These are phyloP conservation scores for Lactifluus echinatus DNA, from an alignment of 768 basidiomycete genomes.

Conservation along the genomic window DNA sequence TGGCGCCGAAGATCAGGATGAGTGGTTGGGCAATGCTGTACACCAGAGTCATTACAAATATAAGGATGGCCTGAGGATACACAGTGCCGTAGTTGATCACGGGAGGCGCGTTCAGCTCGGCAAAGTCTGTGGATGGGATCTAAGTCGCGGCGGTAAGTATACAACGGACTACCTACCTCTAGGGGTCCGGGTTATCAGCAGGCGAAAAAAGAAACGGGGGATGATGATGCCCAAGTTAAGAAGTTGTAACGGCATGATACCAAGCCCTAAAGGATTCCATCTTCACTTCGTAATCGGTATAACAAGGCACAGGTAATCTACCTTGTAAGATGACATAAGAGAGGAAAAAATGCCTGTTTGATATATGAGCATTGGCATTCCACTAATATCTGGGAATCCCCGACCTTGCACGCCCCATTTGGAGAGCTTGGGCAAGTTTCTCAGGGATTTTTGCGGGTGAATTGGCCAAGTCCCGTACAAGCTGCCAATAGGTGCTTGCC, in stretches of 20 bases:
- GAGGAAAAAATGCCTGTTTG: constrained; percentile 65
- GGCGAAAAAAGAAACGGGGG: constrained; percentile 62
- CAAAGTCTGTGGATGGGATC: constrained; percentile 55
- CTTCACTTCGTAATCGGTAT: not conserved
- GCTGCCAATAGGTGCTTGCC: constrained; percentile 86
- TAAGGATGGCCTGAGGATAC: constrained; percentile 92
- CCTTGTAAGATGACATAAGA: constrained; percentile 83
- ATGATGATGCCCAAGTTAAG: constrained; percentile 86
- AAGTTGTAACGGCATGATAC: constrained; percentile 92
- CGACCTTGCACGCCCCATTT: constrained; percentile 64
- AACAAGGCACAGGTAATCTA: constrained; percentile 19
- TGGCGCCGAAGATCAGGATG: constrained; percentile 88
- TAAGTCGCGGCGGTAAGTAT: not conserved
- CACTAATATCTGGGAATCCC: constrained; percentile 18
- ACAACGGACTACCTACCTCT: constrained; percentile 45
- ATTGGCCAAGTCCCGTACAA: constrained; percentile 85
- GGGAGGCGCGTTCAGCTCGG: constrained; percentile 93
- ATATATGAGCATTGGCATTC: not conserved
- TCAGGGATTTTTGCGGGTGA: constrained; percentile 92
- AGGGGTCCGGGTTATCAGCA: constrained; percentile 82
- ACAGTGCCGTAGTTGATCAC: constrained; percentile 98
- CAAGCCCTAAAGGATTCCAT: constrained; percentile 47
- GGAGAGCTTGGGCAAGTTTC: constrained; percentile 79
- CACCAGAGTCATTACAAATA: constrained; percentile 90
- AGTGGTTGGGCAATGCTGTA: constrained; percentile 96